Base-by-base conservation (phyloP, 495 filamentous ascomycete genomes). In the Mytilinidion resinicola region DNA sequence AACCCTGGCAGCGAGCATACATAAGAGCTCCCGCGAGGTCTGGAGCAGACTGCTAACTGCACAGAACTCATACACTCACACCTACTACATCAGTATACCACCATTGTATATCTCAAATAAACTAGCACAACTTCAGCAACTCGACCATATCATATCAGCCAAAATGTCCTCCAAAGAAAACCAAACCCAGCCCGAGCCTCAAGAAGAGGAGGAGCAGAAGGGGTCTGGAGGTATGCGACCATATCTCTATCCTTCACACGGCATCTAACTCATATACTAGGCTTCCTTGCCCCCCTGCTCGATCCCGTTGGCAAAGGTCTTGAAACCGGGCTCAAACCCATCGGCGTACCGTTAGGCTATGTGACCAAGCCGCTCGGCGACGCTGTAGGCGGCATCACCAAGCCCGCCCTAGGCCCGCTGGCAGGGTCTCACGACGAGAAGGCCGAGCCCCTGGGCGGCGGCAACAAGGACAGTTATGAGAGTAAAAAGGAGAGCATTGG, bases 391-490 rank as follows among this genome's bases (percentile, higher is more conserved):
- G 55, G 60, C 47, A 60, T 55, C 17, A 70, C 67, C 10, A 60
- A 58, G 25, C 65, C 65, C 4, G 65, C 56, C 10, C 53, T 68
- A 0, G 62, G 59, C 8, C 67, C 67, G 9, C 25, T 67, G 1
- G 19, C 59, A 9, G 67, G 67, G n/a, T 20, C 50, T 10, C 47
- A 67, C n/a, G 51, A 68, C 3, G 65, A 70, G 50, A 52, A 50
- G 19, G 51, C 48, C 37, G 65, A 67, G 53, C 43, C 64, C 15
- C 8, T 70, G 15, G 67, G 67, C 21, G 67, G 67, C 1, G 54
- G 64, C 14, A 70, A 70, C 43, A 67, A 66, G 55, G 67, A 70
- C 57, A 60, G 55, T 15, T 70, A 67, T 51, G 55, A 58, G 49
- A 14, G 42, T 10, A 66, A 58, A 46, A 64, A 67, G 49, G 64